These are phyloP conservation scores for Trichoderma gamsii DNA, from an alignment of 495 filamentous ascomycete genomes.

Conservation along the genomic window DNA sequence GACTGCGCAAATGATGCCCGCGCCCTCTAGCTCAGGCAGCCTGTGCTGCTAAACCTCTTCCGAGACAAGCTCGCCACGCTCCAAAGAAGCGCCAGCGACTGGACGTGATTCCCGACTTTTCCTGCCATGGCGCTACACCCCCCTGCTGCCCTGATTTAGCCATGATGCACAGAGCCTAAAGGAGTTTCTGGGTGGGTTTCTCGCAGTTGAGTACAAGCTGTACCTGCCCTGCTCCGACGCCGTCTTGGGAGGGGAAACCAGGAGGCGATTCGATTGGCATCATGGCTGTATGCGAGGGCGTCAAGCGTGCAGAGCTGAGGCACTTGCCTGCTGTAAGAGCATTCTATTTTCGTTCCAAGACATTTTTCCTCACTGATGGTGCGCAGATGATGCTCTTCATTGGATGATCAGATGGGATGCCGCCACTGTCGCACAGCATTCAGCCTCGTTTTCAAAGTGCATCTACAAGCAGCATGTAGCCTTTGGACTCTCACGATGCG, in stretches of 20 bases:
- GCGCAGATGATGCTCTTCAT: background rate
- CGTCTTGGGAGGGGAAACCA: background rate
- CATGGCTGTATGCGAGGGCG: background rate
- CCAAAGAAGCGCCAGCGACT: background rate
- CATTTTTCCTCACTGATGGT: background rate
- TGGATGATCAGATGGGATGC: background rate
- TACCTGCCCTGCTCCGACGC: background rate
- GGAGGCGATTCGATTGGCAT: background rate
- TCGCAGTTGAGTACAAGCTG: background rate
- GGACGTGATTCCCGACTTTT: background rate
- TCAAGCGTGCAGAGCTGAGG: background rate
- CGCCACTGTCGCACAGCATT: background rate
- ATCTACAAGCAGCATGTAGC: background rate
- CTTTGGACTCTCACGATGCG: background rate
- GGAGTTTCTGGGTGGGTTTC: background rate
- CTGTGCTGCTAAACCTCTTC: background rate
- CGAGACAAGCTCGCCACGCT: slow-evolving; percentile 8
- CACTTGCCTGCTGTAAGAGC: background rate
- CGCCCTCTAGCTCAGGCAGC: background rate
- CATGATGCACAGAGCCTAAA: background rate
- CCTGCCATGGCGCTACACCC: slow-evolving; percentile 1
- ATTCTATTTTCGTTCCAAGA: background rate
- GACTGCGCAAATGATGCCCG: background rate
- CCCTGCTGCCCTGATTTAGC: background rate
- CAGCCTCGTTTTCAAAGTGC: background rate